Evolutionary conservation across 2,329 filamentous ascomycete species (phyloP), one percentile per base, ranked within the genome.

Genomic region (Claviceps maximensis): DNA sequence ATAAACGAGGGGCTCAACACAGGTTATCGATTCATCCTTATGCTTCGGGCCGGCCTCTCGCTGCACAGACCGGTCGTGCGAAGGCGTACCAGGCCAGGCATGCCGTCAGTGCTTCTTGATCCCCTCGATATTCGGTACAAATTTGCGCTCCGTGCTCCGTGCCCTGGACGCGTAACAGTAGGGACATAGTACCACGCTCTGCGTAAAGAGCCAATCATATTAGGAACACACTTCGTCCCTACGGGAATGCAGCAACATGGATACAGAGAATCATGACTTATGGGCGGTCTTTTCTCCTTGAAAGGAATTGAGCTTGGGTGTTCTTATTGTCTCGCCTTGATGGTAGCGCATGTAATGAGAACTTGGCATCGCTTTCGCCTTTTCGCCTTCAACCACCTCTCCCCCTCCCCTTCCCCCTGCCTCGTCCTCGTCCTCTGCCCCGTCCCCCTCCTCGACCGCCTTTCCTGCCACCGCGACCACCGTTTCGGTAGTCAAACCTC

Each of bases 401-500:
- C 27, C 61, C 59, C 46, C 56, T 47, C 9, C 56, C 47, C 10
- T 36, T 33, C 1, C 47, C 47, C 36, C 47, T 41, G 7, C 47
- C 47, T 27, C 60, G 25, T 10, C 60, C 59, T 49, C 61, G 53
- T 27, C 61, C 60, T 46, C 56, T 46, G 12, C 56, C 57, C 10
- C 40, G 40, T 36, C 60, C 59, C 54, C 60, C 50, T n/a, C 58
- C 60, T 53, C 71, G 65, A 49, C 71, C 61, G 2, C 69, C 61
- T 17, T 46, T 46, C 21, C 29, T 51, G 10, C 68, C 63, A 29
- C 72, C 64, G 49, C 73, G 65, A 9, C 73, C 67, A 13, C 75
- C 67, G 9, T 67, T 71, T 58, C 68, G 69, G 56, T 61, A 71
- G 58, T 64, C 74, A 58, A 77, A 76, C 50, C 79, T 70, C 62